phyloP scores from a whole-genome alignment of 345 rosid genomes.

The Aegle marmelos region DNA sequence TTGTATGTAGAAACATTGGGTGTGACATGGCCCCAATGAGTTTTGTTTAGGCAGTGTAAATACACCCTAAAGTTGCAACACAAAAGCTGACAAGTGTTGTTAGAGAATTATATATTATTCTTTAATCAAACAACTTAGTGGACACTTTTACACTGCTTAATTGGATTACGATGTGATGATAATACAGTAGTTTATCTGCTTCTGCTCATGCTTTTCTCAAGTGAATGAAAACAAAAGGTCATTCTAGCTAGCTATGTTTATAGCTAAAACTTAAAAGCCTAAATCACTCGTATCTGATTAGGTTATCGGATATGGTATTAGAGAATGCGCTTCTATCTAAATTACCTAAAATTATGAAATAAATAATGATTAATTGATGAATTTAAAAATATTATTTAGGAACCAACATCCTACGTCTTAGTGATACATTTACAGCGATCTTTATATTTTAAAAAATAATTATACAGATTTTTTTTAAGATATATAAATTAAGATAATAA shows the following conservation, averaged over 20 bases:
- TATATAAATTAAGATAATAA: neutral
- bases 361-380: neutral
- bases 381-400: neutral
- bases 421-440: accelerated
- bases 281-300: neutral
- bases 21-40: constrained; percentile 10
- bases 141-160: neutral
- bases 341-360: neutral
- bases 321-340: neutral
- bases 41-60: neutral
- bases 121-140: neutral
- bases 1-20: neutral
- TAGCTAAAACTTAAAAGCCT: neutral
- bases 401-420: too few species aligned
- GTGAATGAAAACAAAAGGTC: neutral
- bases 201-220: neutral
- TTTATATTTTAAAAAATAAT: too few species aligned
- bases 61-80: constrained; percentile 11
- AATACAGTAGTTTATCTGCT: neutral
- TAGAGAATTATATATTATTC: neutral
- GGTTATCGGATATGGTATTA: neutral
- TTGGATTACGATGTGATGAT: constrained; percentile 5
- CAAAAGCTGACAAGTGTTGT: constrained; percentile 4
- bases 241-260: neutral
- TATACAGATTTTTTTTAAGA: too few species aligned